A percentile compares a stretch with the other conserved stretches of the same genome.
Conservation (phyloP, 495 filamentous ascomycete species). For the Annulohypoxylon nitens region DNA sequence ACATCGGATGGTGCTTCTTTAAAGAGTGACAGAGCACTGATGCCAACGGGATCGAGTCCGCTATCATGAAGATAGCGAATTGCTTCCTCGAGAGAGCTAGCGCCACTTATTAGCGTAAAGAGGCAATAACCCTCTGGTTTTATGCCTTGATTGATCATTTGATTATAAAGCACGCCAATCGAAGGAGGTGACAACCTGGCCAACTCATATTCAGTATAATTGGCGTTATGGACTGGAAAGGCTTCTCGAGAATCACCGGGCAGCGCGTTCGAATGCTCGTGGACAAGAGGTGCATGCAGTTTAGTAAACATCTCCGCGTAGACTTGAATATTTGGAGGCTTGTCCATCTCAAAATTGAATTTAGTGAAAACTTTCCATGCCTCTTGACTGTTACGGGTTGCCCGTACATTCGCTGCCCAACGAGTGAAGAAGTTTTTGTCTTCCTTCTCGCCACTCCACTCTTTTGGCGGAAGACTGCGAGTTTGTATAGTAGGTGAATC, state of each 20-base stretch:
- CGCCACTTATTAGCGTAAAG: constrained; percentile 51
- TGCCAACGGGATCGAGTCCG: constrained; percentile 30
- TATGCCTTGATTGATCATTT: constrained; percentile 55
- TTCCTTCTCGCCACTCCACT: constrained; percentile 40
- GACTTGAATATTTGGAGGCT: constrained; percentile 50
- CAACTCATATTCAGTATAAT: constrained; percentile 59
- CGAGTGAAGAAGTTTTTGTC: constrained; percentile 46
- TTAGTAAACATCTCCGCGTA: constrained; percentile 64
- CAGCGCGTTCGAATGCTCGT: constrained; percentile 35
- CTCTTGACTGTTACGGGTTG: constrained; percentile 60
- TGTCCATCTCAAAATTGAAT: constrained; percentile 42
- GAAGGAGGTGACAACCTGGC: constrained; percentile 57
- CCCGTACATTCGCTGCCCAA: constrained; percentile 56
- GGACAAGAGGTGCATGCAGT: constrained; percentile 47
- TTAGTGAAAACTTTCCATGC: constrained; percentile 60
- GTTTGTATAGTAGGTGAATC: constrained; percentile 59
- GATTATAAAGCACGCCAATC: constrained; percentile 53
- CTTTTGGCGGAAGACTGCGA: constrained; percentile 43
- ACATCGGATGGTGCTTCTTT: constrained; percentile 35
- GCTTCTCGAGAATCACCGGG: constrained; percentile 57
- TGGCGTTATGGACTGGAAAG: constrained; percentile 56
- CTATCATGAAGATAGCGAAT: constrained; percentile 56
- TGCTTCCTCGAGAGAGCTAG: constrained; percentile 49
- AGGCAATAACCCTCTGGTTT: constrained; percentile 54
- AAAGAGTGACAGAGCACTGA: constrained; percentile 29